Evolutionary conservation across 176 grass and related monocot species (phyloP), one percentile per base, ranked within the genome.

Genomic region (Musa itinerans): DNA sequence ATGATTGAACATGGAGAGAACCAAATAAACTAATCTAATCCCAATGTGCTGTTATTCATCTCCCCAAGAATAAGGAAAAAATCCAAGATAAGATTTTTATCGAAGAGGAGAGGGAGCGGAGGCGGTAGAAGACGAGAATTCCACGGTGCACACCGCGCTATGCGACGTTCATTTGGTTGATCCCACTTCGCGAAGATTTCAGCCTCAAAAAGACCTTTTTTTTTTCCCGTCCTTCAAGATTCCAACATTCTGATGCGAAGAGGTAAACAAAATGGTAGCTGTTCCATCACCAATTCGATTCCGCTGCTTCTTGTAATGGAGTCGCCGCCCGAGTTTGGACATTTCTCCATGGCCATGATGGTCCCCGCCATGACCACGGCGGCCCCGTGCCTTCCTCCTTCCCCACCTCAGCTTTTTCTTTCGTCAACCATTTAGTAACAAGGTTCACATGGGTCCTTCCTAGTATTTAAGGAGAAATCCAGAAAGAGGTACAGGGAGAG

Each of bases 311-410:
- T 70, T 50, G 34, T 16, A 10, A 70, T n/a, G 14, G 14, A 17
- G 54, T 58, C 24, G 25, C 54, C 54, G 73, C 27, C 54, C 23
- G 26, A 59, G 73, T 16, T 58, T 61, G 54, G 73, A 48, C 25
- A 43, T 75, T 75, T 75, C 73, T 48, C 73, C 72, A 43, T 29
- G 43, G 68, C 14, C n/a, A 20, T 16, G 11, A 75, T 61, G 73
- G 73, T 58, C 73, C 54, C 73, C 55, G 48, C 67, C 67, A 69
- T 49, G 67, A 17, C 67, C 29, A 48, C 26, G 15, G 67, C 67
- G 67, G 1, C 24, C 67, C 53, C 48, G 5, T 1, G 68, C 34
- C 68, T 70, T 51, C 68, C 34, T 10, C 17, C 48, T 21, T 25
- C 25, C 19, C 34, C 65, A 26, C 2, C 65, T 14, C 14, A 68